Base-by-base conservation (phyloP, 768 basidiomycete species). In the Epithele typhae region DNA sequence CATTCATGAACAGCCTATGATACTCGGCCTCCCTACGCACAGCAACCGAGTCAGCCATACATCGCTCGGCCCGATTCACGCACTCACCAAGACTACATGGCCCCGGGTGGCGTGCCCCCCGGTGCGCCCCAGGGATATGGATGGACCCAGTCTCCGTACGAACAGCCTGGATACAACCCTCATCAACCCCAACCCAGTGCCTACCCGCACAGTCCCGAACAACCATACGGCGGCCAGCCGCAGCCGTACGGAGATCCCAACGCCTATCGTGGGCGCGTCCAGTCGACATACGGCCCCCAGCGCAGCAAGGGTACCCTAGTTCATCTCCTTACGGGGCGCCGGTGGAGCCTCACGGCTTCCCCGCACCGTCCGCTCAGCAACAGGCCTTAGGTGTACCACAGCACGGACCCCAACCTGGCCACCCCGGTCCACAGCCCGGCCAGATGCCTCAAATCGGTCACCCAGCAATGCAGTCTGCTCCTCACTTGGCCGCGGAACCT, bases 1-100 rank as follows among this genome's bases (percentile, higher is more conserved):
- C 27, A 49, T 39, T 58, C 23, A 57, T 19, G 2, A 37, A 40
- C 46, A 83, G 80, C 78, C 27, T 84, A 86, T 58, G 82, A 85
- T 19, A 70, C 71, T 45, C 62, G 68, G 23, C 57, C 59, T 1
- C 15, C 49, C 7, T 67, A 61, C 37, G 46, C 45, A 2, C 61
- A 55, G 37, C 35, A 54, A 3, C 53, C 54, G 12, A 47, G 57
- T 15, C 47, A 47, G 44, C 40, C 67, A 46, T 59, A 64, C 43
- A 57, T 58, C 17, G 42, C 51, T 9, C 64, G 56, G 8, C 59
- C 65, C 14, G 70, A 66, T 24, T 60, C 67, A 11, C 64, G 68
- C 15, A 59, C 59, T 19, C 62, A 57, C 3, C 57, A 64, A 48
- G 65, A 66, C 14, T 66, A 68, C 11, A 56, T 52, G 45, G 25